phyloP scores from a whole-genome alignment of 371 early-diverging fungal species.

The Apophysomyces sp. region DNA sequence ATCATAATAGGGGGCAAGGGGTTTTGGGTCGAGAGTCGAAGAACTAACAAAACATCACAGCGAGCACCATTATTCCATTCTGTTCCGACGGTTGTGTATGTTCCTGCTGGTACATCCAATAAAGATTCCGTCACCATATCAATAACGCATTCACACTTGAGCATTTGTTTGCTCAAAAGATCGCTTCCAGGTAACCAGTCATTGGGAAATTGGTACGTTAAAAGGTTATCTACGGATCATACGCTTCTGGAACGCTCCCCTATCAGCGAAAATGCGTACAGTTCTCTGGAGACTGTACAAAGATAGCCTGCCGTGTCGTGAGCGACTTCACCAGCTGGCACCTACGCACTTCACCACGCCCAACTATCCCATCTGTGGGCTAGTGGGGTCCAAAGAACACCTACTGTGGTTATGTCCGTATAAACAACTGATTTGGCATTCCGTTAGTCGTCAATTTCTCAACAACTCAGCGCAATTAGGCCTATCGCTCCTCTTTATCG shows the following conservation, averaged over 20 bases:
- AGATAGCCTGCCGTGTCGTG: too few relatives aligned
- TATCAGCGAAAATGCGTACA: too few relatives aligned
- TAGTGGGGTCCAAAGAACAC: neutral
- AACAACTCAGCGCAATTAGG: neutral
- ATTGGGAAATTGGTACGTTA: slow-evolving; percentile 2
- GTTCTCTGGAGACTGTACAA: too few relatives aligned
- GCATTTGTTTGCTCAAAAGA: slow-evolving; percentile 1
- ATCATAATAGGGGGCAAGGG: slow-evolving; percentile 1
- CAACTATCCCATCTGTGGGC: too few relatives aligned
- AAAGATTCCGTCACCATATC: neutral
- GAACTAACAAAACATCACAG: neutral
- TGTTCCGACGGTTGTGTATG: neutral
- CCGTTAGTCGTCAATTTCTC: neutral
- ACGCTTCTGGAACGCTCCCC: too few relatives aligned
- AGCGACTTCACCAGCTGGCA: neutral
- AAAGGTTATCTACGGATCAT: neutral
- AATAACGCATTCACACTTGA: slow-evolving; percentile 4
- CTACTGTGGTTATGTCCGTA: neutral
- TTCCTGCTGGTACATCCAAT: slow-evolving; percentile 5
- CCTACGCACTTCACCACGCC: neutral
- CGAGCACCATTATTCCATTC: slow-evolving; percentile 2
- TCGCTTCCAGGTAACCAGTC: slow-evolving; percentile 4
- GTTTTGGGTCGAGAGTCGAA: neutral
- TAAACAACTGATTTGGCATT: neutral
- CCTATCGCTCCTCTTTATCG: neutral